Base-by-base conservation (phyloP, 768 basidiomycete species). In the Suillus bovinus region DNA sequence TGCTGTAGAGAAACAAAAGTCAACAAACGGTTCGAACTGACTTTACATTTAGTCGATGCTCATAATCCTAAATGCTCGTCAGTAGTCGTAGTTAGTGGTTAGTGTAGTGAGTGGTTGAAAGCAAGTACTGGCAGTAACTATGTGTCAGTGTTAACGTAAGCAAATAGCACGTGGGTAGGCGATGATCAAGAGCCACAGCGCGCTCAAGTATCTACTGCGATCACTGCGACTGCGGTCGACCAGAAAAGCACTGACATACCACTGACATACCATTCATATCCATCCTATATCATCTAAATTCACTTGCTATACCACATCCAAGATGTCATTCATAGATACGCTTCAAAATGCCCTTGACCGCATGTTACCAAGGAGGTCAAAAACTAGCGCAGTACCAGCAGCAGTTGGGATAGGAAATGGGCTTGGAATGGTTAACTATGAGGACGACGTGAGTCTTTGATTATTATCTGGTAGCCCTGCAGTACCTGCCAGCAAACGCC, bases 381-480 rank as follows among this genome's bases (percentile, higher is more conserved):
- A 53, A 52, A 31, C n/a, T 20, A 42, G 33, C 4, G 16, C 34
- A 2, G n/a, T 72, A 5, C 63, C 83, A 57, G 77, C 80, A 33
- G 82, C 82, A 52, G 47, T 47, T 16, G 88, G 89, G 6, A 84
- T 88, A 67, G 87, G 86, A 27, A 76, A 70, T 38, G 84, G 82
- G 27, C 80, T 81, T 71, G 87, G 86, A 17, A 82, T 85, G 73
- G 82, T 84, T 14, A 81, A 80, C 46, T 84, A 85, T 64, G 83
- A 89, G 58, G 89, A 92, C 72, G 87, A 93, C 74, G 91, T 92
- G 75, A 82, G 90, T 80, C 31, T 61, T 14, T 47, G 13, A 24
- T 47, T 6, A 24, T 14, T 24, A 24, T 46, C 24, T 14, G 24
- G 24, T 47, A 47, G 22, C 22, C n/a, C n/a, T n/a, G n/a, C 46